phyloP scores from a whole-genome alignment of 257 asterid genomes.

The Solanum bulbocastanum region DNA sequence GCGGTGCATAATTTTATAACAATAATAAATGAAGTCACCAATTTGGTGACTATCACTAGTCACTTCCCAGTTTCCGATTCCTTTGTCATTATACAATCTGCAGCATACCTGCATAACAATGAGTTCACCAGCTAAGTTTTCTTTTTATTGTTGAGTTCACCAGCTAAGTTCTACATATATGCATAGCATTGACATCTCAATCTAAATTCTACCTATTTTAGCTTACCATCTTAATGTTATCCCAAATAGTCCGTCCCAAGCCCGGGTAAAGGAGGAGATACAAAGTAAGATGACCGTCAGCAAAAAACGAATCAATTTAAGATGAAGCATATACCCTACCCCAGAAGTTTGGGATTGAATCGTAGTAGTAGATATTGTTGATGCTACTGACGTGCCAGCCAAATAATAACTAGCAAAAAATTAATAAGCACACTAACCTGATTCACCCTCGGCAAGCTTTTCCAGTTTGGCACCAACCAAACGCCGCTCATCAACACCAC shows the following conservation, averaged over 20 bases:
- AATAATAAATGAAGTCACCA: not conserved
- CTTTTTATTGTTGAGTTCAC: not conserved
- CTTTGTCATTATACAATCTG: not conserved
- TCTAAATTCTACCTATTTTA: not conserved
- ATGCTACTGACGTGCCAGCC: not conserved
- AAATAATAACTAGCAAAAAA: not conserved
- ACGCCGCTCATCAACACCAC: slow-evolving; percentile 97
- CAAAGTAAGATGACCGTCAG: not conserved
- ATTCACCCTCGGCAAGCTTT: slow-evolving; percentile 96
- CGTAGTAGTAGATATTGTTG: not conserved
- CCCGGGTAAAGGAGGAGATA: not conserved
- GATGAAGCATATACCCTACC: not conserved
- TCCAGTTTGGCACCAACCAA: slow-evolving; percentile 96
- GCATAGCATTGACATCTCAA: not conserved
- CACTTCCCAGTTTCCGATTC: not conserved
- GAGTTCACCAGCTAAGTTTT: not conserved
- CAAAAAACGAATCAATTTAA: not conserved
- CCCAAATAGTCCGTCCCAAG: not conserved
- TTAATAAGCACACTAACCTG: slow-evolving; percentile 29
- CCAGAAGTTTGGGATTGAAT: not conserved
- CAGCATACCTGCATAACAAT: not conserved
- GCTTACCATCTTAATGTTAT: not conserved
- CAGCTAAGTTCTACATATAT: not conserved
- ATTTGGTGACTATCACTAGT: not conserved
- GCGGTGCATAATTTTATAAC: not conserved